Conservation (phyloP, 2,329 filamentous ascomycete species). For the Stromatinia cepivora region DNA sequence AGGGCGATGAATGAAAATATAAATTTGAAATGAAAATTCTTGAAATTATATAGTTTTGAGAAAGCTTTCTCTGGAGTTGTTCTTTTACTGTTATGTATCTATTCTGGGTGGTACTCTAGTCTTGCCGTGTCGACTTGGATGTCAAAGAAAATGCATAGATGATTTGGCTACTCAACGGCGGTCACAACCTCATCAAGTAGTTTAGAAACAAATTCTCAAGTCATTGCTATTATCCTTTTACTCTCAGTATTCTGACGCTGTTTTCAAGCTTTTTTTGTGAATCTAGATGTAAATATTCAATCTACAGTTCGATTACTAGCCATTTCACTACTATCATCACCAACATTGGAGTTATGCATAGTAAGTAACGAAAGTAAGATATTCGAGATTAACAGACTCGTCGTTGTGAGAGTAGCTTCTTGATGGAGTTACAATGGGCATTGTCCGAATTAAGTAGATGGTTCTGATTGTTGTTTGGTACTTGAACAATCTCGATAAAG, state of each 20-base stretch:
- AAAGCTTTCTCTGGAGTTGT: background rate
- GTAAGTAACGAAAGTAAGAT: no score
- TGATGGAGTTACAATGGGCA: background rate
- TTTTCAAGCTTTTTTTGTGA: background rate
- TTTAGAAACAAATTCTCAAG: background rate
- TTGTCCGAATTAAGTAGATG: conserved; percentile 14
- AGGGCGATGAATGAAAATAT: background rate
- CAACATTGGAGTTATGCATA: no score
- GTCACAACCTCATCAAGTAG: background rate
- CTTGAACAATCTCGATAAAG: background rate
- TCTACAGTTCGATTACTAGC: background rate
- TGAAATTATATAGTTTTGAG: background rate
- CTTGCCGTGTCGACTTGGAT: background rate
- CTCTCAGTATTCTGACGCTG: background rate
- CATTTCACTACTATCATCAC: no score
- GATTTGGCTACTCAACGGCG: background rate
- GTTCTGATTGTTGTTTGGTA: background rate
- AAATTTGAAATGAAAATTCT: no score
- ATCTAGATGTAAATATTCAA: no score
- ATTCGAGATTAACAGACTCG: background rate
- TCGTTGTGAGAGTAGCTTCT: background rate
- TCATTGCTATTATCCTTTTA: background rate
- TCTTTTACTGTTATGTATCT: background rate
- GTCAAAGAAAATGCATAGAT: background rate
- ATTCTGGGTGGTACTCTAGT: no score